A percentile compares a stretch with the other conserved stretches of the same genome.
Evolutionary conservation across 768 basidiomycete genomes (phyloP).

Genomic region (Cystofilobasidium capitatum): DNA sequence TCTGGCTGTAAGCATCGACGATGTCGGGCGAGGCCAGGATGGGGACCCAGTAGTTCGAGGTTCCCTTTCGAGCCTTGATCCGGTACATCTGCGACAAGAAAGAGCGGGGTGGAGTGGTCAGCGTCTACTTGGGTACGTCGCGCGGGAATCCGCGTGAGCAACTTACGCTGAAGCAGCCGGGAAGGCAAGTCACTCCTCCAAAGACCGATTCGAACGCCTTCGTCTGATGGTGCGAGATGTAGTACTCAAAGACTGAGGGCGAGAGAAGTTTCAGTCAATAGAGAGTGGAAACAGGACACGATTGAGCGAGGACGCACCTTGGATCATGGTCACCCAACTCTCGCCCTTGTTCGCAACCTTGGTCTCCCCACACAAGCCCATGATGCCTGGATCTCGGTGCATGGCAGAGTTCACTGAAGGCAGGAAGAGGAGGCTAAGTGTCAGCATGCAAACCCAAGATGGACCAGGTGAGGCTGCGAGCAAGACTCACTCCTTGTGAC

Average conservation of each 20-base stretch:
- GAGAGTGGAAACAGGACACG: neutral
- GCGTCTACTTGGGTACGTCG: too few relatives aligned
- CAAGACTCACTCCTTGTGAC: slow-evolving; percentile 57
- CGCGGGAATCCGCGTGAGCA: too few relatives aligned
- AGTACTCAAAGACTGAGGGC: slow-evolving; percentile 86
- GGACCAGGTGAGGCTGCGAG: too few relatives aligned
- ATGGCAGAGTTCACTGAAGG: slow-evolving; percentile 76
- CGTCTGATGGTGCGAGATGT: slow-evolving; percentile 96
- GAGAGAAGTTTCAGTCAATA: neutral
- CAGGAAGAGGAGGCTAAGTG: slow-evolving; percentile 86
- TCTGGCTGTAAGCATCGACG: slow-evolving; percentile 97
- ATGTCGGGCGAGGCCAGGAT: slow-evolving; percentile 97
- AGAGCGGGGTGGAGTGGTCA: too few relatives aligned
- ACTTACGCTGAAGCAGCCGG: slow-evolving; percentile 96
- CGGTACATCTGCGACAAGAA: slow-evolving; percentile 98
- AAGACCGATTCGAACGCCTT: slow-evolving; percentile 99
- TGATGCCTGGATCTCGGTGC: slow-evolving; percentile 93
- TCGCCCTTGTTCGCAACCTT: slow-evolving; percentile 99
- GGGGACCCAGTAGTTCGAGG: slow-evolving; percentile 96
- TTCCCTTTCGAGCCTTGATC: slow-evolving; percentile 95
- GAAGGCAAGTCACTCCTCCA: slow-evolving; percentile 97
- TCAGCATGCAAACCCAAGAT: slow-evolving; percentile 93
- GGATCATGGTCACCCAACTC: slow-evolving; percentile 99
- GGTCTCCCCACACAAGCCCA: slow-evolving; percentile 98
- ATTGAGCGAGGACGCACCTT: slow-evolving; percentile 54